These are phyloP conservation scores for Phytophthora uliginosa DNA, from an alignment of 352 stramenopile species.

Conservation along the genomic window DNA sequence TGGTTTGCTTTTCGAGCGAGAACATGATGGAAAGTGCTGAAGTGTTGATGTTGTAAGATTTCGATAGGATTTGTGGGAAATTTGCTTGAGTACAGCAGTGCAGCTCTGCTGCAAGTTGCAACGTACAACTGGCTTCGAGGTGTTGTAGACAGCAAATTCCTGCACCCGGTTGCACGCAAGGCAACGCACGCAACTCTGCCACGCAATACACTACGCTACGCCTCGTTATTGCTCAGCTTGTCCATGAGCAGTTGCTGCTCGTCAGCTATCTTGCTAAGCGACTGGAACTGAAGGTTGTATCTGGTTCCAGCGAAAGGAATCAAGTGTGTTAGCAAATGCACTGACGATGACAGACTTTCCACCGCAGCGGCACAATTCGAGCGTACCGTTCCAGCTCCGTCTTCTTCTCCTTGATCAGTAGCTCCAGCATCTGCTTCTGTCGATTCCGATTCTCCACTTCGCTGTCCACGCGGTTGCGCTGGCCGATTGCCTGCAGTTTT, in stretches of 20 bases:
- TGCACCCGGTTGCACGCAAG: too few species aligned
- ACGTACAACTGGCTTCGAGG: not conserved
- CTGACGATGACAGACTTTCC: not conserved
- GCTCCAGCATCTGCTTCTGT: conserved; percentile 83
- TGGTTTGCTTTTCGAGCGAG: not conserved
- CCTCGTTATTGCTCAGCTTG: conserved; percentile 91
- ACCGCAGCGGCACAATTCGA: not conserved
- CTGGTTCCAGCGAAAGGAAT: conserved; percentile 29
- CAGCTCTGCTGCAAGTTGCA: conserved; percentile 8
- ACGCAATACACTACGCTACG: conserved; percentile 48
- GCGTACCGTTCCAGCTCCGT: conserved; percentile 79
- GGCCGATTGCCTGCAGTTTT: conserved; percentile 70
- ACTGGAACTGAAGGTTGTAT: conserved; percentile 85
- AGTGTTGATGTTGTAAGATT: not conserved
- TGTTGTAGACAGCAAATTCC: not conserved
- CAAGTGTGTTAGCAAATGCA: conserved; percentile 16
- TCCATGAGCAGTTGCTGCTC: conserved; percentile 87
- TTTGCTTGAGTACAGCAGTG: not conserved
- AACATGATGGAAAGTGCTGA: conserved; percentile 1
- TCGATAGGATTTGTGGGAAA: not conserved
- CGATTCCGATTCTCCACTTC: conserved; percentile 88
- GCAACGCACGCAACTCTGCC: too few species aligned
- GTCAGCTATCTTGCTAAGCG: conserved; percentile 80
- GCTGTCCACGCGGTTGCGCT: conserved; percentile 84
- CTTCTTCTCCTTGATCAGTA: conserved; percentile 87